These are phyloP conservation scores for Tieghemostelium lacteum DNA, from an alignment of 78 protist genomes.

Conservation along the genomic window DNA sequence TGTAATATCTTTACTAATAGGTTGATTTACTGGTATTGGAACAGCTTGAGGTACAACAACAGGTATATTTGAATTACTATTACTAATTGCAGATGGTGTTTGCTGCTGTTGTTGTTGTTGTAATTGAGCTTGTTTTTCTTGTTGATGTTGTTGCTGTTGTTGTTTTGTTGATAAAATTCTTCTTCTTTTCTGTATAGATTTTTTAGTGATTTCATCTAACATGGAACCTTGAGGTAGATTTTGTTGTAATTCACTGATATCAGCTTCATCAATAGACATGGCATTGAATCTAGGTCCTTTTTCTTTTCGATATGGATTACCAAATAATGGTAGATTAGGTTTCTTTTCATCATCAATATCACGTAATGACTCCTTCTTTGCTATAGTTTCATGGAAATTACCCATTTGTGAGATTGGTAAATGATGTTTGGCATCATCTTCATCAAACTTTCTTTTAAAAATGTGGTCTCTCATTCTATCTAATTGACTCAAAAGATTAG, in stretches of 20 bases:
- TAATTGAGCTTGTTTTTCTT: neutral
- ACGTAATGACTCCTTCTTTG: conserved; percentile 26
- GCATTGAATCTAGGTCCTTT: conserved; percentile 41
- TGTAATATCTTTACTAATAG: neutral
- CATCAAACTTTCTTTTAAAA: conserved; percentile 20
- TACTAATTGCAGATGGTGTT: neutral
- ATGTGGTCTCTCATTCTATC: conserved; percentile 63
- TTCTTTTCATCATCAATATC: conserved; percentile 72
- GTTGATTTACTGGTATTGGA: neutral
- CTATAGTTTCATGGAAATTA: conserved; percentile 58
- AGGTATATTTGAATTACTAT: neutral
- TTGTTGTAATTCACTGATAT: neutral
- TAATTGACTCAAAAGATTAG: conserved; percentile 14
- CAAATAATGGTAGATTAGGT: conserved; percentile 57
- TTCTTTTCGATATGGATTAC: conserved; percentile 83
- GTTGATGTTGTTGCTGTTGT: neutral
- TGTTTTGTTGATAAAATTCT: neutral
- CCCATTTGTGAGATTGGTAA: conserved; percentile 82
- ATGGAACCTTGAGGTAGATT: neutral
- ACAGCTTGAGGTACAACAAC: neutral
- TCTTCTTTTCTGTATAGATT: neutral
- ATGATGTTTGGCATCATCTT: conserved; percentile 40
- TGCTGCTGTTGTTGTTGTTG: neutral
- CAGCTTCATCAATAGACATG: conserved; percentile 79
- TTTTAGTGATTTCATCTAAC: neutral